Conservation (phyloP, 2,329 filamentous ascomycete species). For the Lasiodiplodia theobromae region DNA sequence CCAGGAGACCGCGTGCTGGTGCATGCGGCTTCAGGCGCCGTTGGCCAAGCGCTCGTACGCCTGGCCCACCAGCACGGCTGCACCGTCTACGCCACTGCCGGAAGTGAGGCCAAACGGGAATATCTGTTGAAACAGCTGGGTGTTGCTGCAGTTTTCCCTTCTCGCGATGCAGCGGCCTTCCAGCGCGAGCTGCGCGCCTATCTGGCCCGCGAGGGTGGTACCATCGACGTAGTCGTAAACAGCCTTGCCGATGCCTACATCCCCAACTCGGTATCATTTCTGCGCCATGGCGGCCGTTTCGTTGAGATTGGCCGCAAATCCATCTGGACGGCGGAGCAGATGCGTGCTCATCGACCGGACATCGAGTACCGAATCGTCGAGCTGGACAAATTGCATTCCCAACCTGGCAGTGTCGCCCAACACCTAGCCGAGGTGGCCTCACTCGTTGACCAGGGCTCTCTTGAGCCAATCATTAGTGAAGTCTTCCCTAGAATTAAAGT, state of each 20-base stretch:
- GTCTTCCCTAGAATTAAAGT: constrained; percentile 32
- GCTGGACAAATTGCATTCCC: neutral
- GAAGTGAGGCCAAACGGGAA: constrained; percentile 36
- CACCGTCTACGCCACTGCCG: constrained; percentile 41
- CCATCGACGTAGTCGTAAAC: constrained; percentile 47
- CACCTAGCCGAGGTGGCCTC: neutral
- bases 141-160: constrained; percentile 42
- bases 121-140: constrained; percentile 35
- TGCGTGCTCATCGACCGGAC: neutral
- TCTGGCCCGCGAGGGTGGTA: constrained; percentile 13
- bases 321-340: constrained; percentile 14
- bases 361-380: neutral
- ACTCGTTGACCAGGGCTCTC: neutral
- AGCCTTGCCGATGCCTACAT: constrained; percentile 38
- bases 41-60: constrained; percentile 42
- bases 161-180: constrained; percentile 39
- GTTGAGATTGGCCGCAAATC: constrained; percentile 32
- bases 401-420: neutral
- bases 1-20: constrained; percentile 39
- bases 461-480: neutral
- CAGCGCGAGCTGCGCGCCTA: constrained; percentile 36
- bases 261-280: constrained; percentile 35
- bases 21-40: constrained; percentile 39
- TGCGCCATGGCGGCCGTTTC: constrained; percentile 42
- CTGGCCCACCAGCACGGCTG: constrained; percentile 36